Conservation (phyloP, 805 yeast species). For the Zygoascus ofunaensis region DNA sequence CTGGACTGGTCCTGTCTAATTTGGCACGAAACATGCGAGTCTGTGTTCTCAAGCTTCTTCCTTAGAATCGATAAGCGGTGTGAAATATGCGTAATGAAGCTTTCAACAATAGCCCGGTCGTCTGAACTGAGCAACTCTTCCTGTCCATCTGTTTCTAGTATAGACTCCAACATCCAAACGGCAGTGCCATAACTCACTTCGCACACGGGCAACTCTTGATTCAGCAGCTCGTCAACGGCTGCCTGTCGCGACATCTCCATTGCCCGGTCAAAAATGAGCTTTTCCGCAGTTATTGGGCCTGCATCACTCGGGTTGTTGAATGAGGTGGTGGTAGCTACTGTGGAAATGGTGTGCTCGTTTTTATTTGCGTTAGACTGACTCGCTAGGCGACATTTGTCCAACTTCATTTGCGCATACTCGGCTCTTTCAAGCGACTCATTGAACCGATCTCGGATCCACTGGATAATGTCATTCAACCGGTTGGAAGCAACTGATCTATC, state of each 20-base stretch:
- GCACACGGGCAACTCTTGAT: slow-evolving; percentile 65
- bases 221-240: slow-evolving; percentile 76
- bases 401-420: slow-evolving; percentile 51
- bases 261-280: slow-evolving; percentile 84
- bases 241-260: slow-evolving; percentile 87
- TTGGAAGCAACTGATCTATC: slow-evolving; percentile 23
- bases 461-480: slow-evolving; percentile 46
- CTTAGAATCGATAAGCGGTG: slow-evolving; percentile 65
- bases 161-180: slow-evolving; percentile 90
- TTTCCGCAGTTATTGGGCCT: slow-evolving; percentile 51
- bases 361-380: neutral
- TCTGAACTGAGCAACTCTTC: slow-evolving; percentile 43
- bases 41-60: slow-evolving; percentile 33
- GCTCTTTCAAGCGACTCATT: slow-evolving; percentile 87
- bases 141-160: slow-evolving; percentile 43
- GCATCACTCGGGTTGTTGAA: neutral
- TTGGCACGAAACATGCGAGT: neutral
- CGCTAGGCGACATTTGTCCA: slow-evolving; percentile 5
- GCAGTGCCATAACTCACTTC: slow-evolving; percentile 86
- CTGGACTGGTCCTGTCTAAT: no score
- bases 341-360: neutral
- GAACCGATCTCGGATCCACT: slow-evolving; percentile 84
- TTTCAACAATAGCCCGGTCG: slow-evolving; percentile 67
- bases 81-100: slow-evolving; percentile 75
- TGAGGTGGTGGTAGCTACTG: neutral